These are phyloP conservation scores for Malus hybrid DNA, from an alignment of 331 rosid genomes.

Conservation along the genomic window DNA sequence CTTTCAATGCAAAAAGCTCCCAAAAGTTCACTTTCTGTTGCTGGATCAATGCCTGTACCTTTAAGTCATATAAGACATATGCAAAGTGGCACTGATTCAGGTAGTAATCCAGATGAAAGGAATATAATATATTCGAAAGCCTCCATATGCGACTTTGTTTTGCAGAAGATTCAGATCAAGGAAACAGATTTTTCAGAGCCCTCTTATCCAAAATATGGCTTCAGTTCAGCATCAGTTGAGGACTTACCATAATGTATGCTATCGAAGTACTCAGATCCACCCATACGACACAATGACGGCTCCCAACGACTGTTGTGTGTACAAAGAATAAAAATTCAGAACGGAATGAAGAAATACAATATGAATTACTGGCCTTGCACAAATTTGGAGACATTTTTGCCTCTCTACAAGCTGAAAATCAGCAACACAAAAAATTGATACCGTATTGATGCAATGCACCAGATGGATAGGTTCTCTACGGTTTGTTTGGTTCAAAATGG, in stretches of 20 bases:
- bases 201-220: conserved; percentile 1
- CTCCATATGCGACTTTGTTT: not conserved
- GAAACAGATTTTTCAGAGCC: not conserved
- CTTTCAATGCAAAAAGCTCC: conserved; percentile 63
- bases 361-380: not conserved
- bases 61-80: conserved; percentile 6
- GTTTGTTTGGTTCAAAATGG: not conserved
- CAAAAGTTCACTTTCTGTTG: conserved; percentile 57
- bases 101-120: conserved; percentile 8
- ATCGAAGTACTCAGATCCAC: conserved; percentile 76
- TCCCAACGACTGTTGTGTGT: conserved; percentile 74
- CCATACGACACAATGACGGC: conserved; percentile 67
- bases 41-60: conserved; percentile 73
- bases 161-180: not conserved
- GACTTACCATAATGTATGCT: conserved; percentile 69
- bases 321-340: conserved; percentile 20
- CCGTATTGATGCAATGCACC: not conserved
- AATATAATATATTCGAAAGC: not conserved
- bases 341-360: conserved; percentile 12
- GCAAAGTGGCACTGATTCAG: conserved; percentile 7
- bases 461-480: not conserved
- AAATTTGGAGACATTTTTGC: not conserved
- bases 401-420: not conserved
- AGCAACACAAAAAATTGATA: not conserved
- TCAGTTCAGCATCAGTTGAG: conserved; percentile 11